Evolutionary conservation across 371 early-diverging fungal genomes (phyloP).

Genomic region (Mucor indicus): DNA sequence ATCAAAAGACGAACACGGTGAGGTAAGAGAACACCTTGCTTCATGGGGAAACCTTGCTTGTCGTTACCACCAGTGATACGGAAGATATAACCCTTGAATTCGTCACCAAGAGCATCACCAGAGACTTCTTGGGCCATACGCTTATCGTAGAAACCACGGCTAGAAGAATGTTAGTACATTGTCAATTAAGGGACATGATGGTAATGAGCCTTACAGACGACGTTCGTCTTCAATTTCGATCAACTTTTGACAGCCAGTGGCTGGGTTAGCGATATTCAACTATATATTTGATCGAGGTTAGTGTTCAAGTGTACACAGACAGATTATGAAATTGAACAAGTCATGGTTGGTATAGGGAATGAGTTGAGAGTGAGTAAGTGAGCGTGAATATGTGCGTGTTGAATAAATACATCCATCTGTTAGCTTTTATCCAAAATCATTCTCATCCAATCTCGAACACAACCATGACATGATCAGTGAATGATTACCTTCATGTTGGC

Average conservation of each 20-base stretch:
- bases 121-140: slow-evolving; percentile 96
- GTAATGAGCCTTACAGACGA: slow-evolving; percentile 64
- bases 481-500: too few relatives aligned
- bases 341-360: too few relatives aligned
- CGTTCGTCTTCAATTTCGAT: slow-evolving; percentile 95
- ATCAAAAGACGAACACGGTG: slow-evolving; percentile 95
- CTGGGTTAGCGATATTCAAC: slow-evolving; percentile 91
- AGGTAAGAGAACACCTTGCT: slow-evolving; percentile 94
- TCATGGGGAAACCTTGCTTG: slow-evolving; percentile 99
- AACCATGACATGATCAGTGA: too few relatives aligned
- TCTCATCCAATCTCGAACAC: too few relatives aligned
- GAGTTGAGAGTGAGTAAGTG: too few relatives aligned
- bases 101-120: slow-evolving; percentile 95
- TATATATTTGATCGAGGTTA: too few relatives aligned
- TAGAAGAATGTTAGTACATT: slow-evolving; percentile 21
- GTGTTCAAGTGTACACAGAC: too few relatives aligned
- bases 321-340: too few relatives aligned
- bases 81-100: slow-evolving; percentile 99
- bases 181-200: neutral
- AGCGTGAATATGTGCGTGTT: too few relatives aligned
- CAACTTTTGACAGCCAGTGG: slow-evolving; percentile 96
- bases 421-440: too few relatives aligned
- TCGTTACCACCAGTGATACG: slow-evolving; percentile 99
- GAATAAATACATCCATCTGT: too few relatives aligned
- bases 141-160: slow-evolving; percentile 97